These are phyloP conservation scores for Phtheirospermum japonicum DNA, from an alignment of 257 asterid species.

Conservation along the genomic window DNA sequence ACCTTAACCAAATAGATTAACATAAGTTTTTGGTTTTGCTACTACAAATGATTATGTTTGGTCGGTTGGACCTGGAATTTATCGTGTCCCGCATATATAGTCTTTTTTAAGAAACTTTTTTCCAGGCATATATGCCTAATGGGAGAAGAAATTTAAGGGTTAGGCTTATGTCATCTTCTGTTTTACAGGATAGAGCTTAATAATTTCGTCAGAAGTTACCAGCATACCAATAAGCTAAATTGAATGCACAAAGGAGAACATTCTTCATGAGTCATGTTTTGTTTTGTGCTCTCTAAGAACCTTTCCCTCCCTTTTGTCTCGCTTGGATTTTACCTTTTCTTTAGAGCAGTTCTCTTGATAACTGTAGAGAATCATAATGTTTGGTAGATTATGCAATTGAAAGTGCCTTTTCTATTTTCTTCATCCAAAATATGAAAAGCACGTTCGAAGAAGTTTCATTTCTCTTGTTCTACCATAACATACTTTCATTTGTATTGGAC, in stretches of 20 bases:
- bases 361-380: not conserved
- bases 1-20: not conserved
- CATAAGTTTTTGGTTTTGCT: not conserved
- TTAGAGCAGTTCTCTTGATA: not conserved
- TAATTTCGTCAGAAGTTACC: not conserved
- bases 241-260: not conserved
- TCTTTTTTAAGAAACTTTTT: not conserved
- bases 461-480: not conserved
- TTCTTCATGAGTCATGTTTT: not conserved
- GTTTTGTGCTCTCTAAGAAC: not conserved
- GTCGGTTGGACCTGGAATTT: not conserved
- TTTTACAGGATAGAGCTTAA: not conserved
- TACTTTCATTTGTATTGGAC: conserved; percentile 5
- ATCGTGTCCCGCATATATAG: not conserved
- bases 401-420: too few species aligned
- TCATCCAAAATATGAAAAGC: not conserved
- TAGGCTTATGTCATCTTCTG: not conserved
- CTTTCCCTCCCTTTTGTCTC: not conserved
- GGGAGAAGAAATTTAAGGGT: not conserved
- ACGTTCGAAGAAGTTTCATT: not conserved
- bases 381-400: too few species aligned
- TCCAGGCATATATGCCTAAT: not conserved
- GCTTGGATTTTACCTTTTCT: too few species aligned
- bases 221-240: not conserved
- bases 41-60: not conserved